Base-by-base conservation (phyloP, 2,329 filamentous ascomycete species). In the Colletotrichum costaricense region DNA sequence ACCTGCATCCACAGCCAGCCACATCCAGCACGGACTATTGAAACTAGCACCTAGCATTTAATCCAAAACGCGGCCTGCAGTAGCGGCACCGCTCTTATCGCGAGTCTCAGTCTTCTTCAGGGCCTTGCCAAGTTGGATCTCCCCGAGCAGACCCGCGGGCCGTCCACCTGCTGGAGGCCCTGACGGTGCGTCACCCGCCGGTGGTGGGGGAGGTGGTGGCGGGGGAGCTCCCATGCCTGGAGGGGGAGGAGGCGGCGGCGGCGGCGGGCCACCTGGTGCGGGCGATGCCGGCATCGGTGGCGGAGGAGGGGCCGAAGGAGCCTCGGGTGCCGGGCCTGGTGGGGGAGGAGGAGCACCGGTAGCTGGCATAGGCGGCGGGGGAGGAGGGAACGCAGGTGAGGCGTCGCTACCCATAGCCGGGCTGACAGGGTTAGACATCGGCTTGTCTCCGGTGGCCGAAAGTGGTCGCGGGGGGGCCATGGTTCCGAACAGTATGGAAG, bases 391-490 rank as follows among this genome's bases (percentile, higher is more conserved):
- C 28, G 81, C 78, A 4, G 80, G 79, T 16, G 82, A 78, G n/a
- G 81, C 81, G 42, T 83, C 78, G 54, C 81, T 81, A 22, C 80
- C 86, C 30, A 84, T 84, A 8, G 80, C 78, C 52, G 86, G 82
- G 69, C 84, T 84, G 12, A 79, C 75, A 1, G 81, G 78, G 11
- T 81, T 82, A 6, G 82, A 84, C 22, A 85, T 80, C 9, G 86
- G 86, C 77, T 94, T 93, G 76, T 93, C 92, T 67, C 94, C 95
- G 81, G 94, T 91, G 7, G 95, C 93, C 24, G 94, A 97, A 57
- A 98, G 84, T 35, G 96, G 95, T 64, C 96, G 92, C 16, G 97
- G 96, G 52, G 97, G 96, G 11, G 91, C 96, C 95, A 99, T 98
- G 64, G 95, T 98, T 72, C 97, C 96, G 81, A 99, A 99, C 24